These are phyloP conservation scores for Naganishia antarctica DNA, from an alignment of 768 basidiomycete genomes.

Conservation along the genomic window DNA sequence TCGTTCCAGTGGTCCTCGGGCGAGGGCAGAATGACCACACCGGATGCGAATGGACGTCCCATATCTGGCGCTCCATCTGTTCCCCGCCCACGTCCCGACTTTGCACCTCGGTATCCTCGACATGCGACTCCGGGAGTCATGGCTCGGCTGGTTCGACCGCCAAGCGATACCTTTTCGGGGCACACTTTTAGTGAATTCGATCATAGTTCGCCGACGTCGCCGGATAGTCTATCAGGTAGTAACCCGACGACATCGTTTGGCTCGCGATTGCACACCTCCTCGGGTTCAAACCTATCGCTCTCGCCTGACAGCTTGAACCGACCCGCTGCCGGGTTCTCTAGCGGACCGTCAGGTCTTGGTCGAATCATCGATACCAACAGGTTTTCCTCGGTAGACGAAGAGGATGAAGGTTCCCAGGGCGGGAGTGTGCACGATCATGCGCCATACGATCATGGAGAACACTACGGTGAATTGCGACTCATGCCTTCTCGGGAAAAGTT, in stretches of 20 bases:
- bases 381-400: slow-evolving; percentile 42
- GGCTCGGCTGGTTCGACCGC: slow-evolving; percentile 36
- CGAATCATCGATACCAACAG: slow-evolving; percentile 38
- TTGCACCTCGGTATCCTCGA: slow-evolving; percentile 48
- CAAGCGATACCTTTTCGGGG: slow-evolving; percentile 33
- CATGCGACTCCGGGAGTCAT: slow-evolving; percentile 41
- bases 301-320: slow-evolving; percentile 18
- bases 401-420: slow-evolving; percentile 38
- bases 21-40: slow-evolving; percentile 31
- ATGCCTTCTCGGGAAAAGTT: slow-evolving; percentile 31
- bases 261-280: slow-evolving; percentile 4
- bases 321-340: slow-evolving; percentile 30
- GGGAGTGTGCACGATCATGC: slow-evolving; percentile 27
- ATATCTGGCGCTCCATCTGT: slow-evolving; percentile 38
- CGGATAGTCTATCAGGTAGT: slow-evolving; percentile 24
- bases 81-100: slow-evolving; percentile 44
- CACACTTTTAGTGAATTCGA: slow-evolving; percentile 44
- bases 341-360: slow-evolving; percentile 39
- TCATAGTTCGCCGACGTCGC: slow-evolving; percentile 5
- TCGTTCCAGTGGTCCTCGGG: slow-evolving; percentile 47
- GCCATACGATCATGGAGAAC: slow-evolving; percentile 19
- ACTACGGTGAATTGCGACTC: slow-evolving; percentile 21
- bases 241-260: slow-evolving; percentile 23
- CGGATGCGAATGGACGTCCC: slow-evolving; percentile 32
- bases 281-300: slow-evolving; percentile 6